Evolutionary conservation across 2,329 filamentous ascomycete species (phyloP).

Genomic region (Botrytis deweyae): DNA sequence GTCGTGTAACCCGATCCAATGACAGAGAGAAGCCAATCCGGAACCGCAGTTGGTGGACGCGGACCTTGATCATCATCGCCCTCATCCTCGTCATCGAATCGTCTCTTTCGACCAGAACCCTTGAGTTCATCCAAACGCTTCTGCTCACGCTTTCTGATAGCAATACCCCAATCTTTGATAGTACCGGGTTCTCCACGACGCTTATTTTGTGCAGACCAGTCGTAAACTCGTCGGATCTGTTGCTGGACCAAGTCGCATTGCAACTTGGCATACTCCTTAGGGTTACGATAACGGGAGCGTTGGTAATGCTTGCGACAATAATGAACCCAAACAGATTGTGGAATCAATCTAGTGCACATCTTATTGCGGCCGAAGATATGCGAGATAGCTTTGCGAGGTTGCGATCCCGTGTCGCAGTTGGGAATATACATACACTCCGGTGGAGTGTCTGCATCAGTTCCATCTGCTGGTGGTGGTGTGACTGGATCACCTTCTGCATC

Average conservation of each 20-base stretch:
- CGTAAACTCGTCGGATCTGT: conserved; percentile 61
- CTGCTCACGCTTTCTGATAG: conserved; percentile 63
- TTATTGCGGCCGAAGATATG: conserved; percentile 86
- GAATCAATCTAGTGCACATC: conserved; percentile 68
- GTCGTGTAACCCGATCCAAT: conserved; percentile 40
- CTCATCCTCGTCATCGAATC: conserved; percentile 30
- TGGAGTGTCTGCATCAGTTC: conserved; percentile 13
- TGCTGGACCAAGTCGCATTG: conserved; percentile 64
- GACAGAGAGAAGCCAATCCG: conserved; percentile 37
- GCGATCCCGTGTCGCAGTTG: conserved; percentile 59
- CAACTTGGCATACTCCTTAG: conserved; percentile 56
- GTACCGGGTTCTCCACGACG: conserved; percentile 43
- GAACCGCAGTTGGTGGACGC: conserved; percentile 38
- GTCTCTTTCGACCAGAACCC: conserved; percentile 34
- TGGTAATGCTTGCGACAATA: conserved; percentile 84
- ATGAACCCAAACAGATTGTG: conserved; percentile 68
- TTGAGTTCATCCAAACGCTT: conserved; percentile 50
- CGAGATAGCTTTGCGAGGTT: conserved; percentile 72
- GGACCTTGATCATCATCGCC: conserved; percentile 32
- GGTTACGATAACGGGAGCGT: conserved; percentile 67
- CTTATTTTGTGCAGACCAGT: conserved; percentile 58
- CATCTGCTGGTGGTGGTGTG: conserved; percentile 31
- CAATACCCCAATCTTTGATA: conserved; percentile 60
- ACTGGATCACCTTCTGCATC: conserved; percentile 24
- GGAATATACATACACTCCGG: conserved; percentile 53